These are phyloP conservation scores for Ilyonectria sp. DNA, from an alignment of 2,329 filamentous ascomycete genomes.

Conservation along the genomic window DNA sequence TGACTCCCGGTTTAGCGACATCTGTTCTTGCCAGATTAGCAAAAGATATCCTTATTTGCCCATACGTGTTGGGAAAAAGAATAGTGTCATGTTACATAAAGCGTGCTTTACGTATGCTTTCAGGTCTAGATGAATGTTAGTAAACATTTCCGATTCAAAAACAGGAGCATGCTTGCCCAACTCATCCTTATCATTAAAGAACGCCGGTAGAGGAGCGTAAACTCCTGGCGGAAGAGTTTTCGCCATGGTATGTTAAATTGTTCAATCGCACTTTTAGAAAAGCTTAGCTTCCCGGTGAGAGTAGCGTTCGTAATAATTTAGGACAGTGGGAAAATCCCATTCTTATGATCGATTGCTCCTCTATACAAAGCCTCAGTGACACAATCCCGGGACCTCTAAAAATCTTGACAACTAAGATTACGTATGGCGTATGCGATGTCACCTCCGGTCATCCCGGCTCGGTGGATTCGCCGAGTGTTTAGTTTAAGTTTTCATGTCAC, in stretches of 20 bases:
- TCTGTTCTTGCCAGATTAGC: conserved; percentile 1
- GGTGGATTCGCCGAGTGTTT: background rate
- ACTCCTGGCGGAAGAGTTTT: conserved; percentile 8
- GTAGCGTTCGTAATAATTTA: background rate
- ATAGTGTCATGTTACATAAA: conserved; percentile 11
- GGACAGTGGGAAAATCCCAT: background rate
- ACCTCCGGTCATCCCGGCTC: background rate
- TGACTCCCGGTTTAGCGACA: conserved; percentile 6
- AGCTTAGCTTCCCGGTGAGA: background rate
- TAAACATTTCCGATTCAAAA: background rate
- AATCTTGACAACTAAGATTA: background rate
- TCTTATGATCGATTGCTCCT: background rate
- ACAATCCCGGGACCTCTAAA: background rate
- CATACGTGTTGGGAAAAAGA: conserved; percentile 2
- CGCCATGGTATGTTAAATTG: conserved; percentile 1
- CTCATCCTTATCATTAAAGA: conserved; percentile 7
- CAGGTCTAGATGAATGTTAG: conserved; percentile 7
- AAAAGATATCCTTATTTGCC: background rate
- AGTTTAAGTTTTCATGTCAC: background rate
- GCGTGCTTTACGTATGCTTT: conserved; percentile 2
- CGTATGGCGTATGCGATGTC: background rate
- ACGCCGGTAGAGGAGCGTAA: conserved; percentile 8
- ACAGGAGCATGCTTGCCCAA: background rate
- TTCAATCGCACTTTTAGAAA: background rate
- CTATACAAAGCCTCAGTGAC: background rate